Conservation (phyloP, 2,329 filamentous ascomycete species). For the Diaporthe sp. region DNA sequence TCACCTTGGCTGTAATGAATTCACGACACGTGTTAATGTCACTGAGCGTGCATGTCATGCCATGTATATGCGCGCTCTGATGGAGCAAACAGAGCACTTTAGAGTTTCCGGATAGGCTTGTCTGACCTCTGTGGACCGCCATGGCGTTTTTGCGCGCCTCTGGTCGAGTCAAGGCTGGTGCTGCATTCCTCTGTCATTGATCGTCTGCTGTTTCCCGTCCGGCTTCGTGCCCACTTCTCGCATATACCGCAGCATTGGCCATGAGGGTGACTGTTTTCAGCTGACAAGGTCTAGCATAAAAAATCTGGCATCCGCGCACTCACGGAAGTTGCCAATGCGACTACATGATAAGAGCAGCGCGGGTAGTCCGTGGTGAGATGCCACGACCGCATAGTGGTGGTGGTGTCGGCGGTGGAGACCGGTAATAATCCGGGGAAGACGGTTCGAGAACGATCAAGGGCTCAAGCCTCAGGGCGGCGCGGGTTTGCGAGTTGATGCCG, state of each 20-base stretch:
- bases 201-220: background rate
- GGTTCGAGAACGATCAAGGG: slow-evolving; percentile 30
- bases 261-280: background rate
- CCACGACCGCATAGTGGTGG: slow-evolving; percentile 7
- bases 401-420: slow-evolving; percentile 8
- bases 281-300: background rate
- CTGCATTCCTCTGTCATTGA: background rate
- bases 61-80: slow-evolving; percentile 6
- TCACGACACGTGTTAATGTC: slow-evolving; percentile 7
- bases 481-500: slow-evolving; percentile 20
- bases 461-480: slow-evolving; percentile 28
- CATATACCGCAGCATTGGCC: background rate
- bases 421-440: slow-evolving; percentile 37
- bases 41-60: slow-evolving; percentile 7
- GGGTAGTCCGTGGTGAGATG: background rate
- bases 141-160: background rate
- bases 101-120: background rate
- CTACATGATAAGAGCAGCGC: background rate
- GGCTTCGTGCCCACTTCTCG: background rate
- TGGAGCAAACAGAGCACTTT: background rate
- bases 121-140: background rate
- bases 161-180: background rate
- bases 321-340: background rate
- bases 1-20: background rate
- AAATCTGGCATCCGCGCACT: background rate